Percentiles rank a stretch among this genome's conserved stretches.
phyloP scores from a whole-genome alignment of 1,284 basidiomycete species.

The Ceratobasidium sp. region DNA sequence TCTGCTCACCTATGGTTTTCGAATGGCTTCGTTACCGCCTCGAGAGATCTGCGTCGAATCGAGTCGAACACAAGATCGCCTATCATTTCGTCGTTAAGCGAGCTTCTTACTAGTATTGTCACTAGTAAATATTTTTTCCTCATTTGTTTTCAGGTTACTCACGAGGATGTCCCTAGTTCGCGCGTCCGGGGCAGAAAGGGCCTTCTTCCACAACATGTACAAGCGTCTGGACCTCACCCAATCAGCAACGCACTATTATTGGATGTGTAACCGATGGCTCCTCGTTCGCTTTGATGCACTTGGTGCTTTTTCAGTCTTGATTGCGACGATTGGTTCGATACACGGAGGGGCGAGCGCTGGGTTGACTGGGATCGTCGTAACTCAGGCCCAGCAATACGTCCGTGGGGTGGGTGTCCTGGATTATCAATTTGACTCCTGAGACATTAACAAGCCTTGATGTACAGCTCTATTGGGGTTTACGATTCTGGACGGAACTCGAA shows the following conservation, averaged over 20 bases:
- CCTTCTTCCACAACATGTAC: slow-evolving; percentile 23
- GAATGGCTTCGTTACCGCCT: slow-evolving; percentile 21
- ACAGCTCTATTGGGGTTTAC: slow-evolving; percentile 29
- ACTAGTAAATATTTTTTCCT: slow-evolving; percentile 12
- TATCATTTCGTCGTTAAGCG: slow-evolving; percentile 42
- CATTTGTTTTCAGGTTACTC: neutral
- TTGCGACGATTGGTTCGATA: slow-evolving; percentile 65
- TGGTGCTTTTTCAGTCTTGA: slow-evolving; percentile 72
- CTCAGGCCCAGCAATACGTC: slow-evolving; percentile 18
- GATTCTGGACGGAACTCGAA: neutral
- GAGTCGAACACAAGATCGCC: slow-evolving; percentile 44
- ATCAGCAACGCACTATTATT: slow-evolving; percentile 40
- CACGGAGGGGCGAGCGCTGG: slow-evolving; percentile 27
- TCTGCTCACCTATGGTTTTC: slow-evolving; percentile 19
- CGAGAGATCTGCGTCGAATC: slow-evolving; percentile 39
- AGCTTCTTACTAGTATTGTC: slow-evolving; percentile 14
- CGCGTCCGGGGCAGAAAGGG: slow-evolving; percentile 30
- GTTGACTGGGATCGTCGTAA: slow-evolving; percentile 5
- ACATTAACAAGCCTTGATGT: neutral
- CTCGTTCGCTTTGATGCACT: slow-evolving; percentile 68
- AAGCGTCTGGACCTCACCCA: slow-evolving; percentile 39
- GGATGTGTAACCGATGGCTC: slow-evolving; percentile 46
- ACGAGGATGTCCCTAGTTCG: slow-evolving; percentile 37
- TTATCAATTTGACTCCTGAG: neutral
- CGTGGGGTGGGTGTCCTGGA: slow-evolving; percentile 13